Conservation (phyloP, 1,139 yeast genomes). For the Nakaseomyces nivariensis region DNA sequence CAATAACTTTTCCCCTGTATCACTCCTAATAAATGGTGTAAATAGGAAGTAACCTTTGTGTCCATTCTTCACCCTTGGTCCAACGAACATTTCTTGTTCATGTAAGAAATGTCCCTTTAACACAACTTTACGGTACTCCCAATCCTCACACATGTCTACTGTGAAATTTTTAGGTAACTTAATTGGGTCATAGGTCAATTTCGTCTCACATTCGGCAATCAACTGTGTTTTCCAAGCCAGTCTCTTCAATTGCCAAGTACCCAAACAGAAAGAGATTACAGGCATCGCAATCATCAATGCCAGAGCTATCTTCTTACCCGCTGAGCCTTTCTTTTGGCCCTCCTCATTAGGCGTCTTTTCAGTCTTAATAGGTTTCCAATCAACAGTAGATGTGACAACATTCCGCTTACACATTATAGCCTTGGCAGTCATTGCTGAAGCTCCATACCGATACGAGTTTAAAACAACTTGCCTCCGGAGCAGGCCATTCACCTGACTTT, state of each 20-base stretch:
- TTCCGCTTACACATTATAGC: constrained; percentile 13
- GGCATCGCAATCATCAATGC: constrained; percentile 77
- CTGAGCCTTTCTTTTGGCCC: constrained; percentile 22
- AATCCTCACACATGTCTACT: constrained; percentile 40
- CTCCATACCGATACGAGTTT: not conserved
- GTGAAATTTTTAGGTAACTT: constrained; percentile 54
- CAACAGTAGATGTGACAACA: constrained; percentile 62
- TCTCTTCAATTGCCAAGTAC: constrained; percentile 88
- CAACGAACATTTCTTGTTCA: constrained; percentile 81
- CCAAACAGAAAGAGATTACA: constrained; percentile 69
- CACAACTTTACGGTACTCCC: constrained; percentile 71
- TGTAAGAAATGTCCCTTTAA: constrained; percentile 74
- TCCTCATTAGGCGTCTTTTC: constrained; percentile 37
- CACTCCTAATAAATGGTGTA: constrained; percentile 69
- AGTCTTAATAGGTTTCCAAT: constrained; percentile 72
- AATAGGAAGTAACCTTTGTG: constrained; percentile 68
- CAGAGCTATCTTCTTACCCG: constrained; percentile 42
- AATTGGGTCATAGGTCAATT: constrained; percentile 63
- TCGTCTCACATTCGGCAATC: constrained; percentile 73
- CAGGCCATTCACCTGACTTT: not conserved
- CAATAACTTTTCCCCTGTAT: constrained; percentile 63
- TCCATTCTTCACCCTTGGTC: constrained; percentile 76
- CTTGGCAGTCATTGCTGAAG: not conserved
- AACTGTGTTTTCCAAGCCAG: constrained; percentile 82
- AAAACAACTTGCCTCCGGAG: not conserved